Evolutionary conservation across 108 stramenopile species (phyloP), one percentile per base, ranked within the genome.

Genomic region (Ochromonas danica): DNA sequence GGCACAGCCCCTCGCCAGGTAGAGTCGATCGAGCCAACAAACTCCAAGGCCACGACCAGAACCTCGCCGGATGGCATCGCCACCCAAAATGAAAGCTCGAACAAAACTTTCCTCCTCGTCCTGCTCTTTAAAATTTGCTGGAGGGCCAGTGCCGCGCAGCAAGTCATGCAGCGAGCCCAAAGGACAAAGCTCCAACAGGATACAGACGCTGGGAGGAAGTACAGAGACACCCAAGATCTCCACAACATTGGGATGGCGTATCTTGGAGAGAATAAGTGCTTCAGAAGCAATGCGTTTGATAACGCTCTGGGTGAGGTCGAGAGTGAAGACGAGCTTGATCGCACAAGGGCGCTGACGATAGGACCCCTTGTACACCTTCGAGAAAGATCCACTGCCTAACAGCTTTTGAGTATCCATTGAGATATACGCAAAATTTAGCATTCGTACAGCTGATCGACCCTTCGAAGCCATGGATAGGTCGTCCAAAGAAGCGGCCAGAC

Each of bases 171-270:
- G 51, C 27, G 72, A 75, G 28, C 72, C 72, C 6, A 33, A 75
- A 25, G 25, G n/a, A 33, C 72, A 75, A 6, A 75, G 31, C 40
- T 75, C 72, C 31, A 75, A 36, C 72, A 75, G 45, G 10, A 75
- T 27, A 75, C 72, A 75, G 30, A 75, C 72, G 40, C 72, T 75
- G 17, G 72, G 72, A 27, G 72, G 72, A 28, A 75, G 72, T 25
- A 75, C 72, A 10, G 72, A 75, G 3, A 75, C 72, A 10, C 72
- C 72, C 14, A 57, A 36, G 14, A 75, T 75, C 43, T 75, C 45
- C 31, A 75, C 72, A 33, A 75, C 40, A 41, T 75, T 75, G 10
- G 72, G 72, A 36, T 60, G 51, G 25, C 40, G 40, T 6, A 75
- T 42, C 72, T 6, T 41, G 14, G 72, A 57, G 3, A 75, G 40